Base-by-base conservation (phyloP, 2,329 filamentous ascomycete genomes). In the Fusarium neocosmosporiellum region DNA sequence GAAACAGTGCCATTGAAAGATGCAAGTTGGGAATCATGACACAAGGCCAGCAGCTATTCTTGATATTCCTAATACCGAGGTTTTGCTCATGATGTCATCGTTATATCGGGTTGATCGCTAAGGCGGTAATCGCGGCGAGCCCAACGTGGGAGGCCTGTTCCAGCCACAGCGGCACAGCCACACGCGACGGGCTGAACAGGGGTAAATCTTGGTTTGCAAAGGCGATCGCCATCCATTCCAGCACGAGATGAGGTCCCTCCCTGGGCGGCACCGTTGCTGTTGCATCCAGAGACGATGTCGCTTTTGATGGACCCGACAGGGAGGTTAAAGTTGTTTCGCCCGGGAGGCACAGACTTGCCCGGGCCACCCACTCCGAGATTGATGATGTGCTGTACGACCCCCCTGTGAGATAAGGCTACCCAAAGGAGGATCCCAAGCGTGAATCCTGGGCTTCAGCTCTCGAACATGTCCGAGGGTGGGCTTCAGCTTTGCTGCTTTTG, bases 241-340 rank as follows among this genome's bases (percentile, higher is more conserved):
- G 13, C 48, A 18, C n/a, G 48, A 53, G 48, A 53, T 53, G 48
- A 53, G 24, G 14, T 7, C 43, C 36, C 43, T 27, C 22, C 41
- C 43, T 48, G 43, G 18, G 27, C 18, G 20, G 27, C 27, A 53
- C 48, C 48, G 48, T 53, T 53, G 48, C 18, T 33, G 48, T 53
- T 18, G 27, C 48, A 53, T 20, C 27, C 48, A 29, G 46, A 50
- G 46, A 48, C 43, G 43, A 33, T 46, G 22, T 46, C 43, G 22
- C 27, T 39, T 24, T 31, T 8, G 62, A n/a, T 31, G 16, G 67
- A 59, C 53, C 65, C 53, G 53, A 64, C 65, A 24, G 22, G 33
- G 55, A 69, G 66, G 61, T 59, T 70, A 61, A 66, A 61, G 55
- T 69, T 66, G 67, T 53, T 53, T 61, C 36, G 63, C 18, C 29